A percentile compares a stretch with the other conserved stretches of the same genome.
Evolutionary conservation across 805 yeast species (phyloP).

Genomic region (Priceomyces melissophilus): DNA sequence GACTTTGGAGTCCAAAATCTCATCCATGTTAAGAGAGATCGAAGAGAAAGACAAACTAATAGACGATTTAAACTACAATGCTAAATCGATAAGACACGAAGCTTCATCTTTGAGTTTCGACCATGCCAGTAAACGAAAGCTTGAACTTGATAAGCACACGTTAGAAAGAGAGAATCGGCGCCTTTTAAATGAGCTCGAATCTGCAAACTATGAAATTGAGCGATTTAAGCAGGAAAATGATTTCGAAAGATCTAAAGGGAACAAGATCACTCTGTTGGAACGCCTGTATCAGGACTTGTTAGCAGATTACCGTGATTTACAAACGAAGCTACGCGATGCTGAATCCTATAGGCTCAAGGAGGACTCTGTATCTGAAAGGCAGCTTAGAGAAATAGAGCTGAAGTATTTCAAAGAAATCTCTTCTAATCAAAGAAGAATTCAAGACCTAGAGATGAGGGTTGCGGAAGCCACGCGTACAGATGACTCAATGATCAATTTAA

Average conservation of each 20-base stretch:
- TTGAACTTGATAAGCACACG: constrained; percentile 20
- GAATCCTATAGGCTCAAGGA: constrained; percentile 3
- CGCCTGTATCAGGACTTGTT: constrained; percentile 10
- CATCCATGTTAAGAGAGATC: constrained; percentile 15
- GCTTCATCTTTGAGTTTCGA: constrained; percentile 24
- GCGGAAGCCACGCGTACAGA: constrained; percentile 31
- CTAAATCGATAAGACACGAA: constrained; percentile 9
- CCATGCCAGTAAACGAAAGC: constrained; percentile 15
- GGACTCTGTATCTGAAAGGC: constrained; percentile 12
- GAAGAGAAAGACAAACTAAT: constrained; percentile 16
- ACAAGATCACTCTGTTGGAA: constrained; percentile 5
- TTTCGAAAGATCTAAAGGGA: constrained; percentile 18
- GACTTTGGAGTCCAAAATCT: constrained; percentile 20
- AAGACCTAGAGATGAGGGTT: constrained; percentile 29
- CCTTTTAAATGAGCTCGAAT: constrained; percentile 27
- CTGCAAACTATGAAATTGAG: constrained; percentile 32
- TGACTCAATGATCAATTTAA: constrained; percentile 32
- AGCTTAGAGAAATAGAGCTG: constrained; percentile 9
- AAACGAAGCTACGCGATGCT: constrained; percentile 18
- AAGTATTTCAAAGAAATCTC: constrained; percentile 16
- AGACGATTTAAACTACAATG: constrained; percentile 24
- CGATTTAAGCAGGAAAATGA: constrained; percentile 36
- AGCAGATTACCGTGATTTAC: constrained; percentile 12
- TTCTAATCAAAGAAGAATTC: constrained; percentile 36
- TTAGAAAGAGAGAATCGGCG: constrained; percentile 26